A percentile compares a stretch with the other conserved stretches of the same genome.
Evolutionary conservation across 169 alveolate genomes (phyloP).

Genomic region (Babesia sp.): DNA sequence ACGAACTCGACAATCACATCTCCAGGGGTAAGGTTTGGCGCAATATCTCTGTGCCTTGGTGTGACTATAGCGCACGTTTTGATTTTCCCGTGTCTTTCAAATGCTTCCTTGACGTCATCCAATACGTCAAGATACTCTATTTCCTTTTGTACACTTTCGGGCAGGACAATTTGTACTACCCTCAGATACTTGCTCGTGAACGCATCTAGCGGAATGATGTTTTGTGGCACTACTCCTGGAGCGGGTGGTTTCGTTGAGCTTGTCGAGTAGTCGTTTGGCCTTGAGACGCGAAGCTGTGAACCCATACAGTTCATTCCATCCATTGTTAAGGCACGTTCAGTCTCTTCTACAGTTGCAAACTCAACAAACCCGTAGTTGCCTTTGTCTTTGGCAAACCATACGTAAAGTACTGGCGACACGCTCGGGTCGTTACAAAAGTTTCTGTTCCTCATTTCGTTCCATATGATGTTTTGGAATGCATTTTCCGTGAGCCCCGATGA

Average conservation of each 20-base stretch:
- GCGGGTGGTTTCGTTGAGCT: constrained; percentile 52
- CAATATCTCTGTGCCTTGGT: constrained; percentile 64
- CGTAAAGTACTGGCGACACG: constrained; percentile 87
- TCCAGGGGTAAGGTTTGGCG: constrained; percentile 68
- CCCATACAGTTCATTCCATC: constrained; percentile 90
- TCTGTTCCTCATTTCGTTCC: constrained; percentile 87
- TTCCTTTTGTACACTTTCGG: constrained; percentile 59
- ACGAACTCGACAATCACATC: constrained; percentile 75
- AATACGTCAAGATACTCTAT: constrained; percentile 65
- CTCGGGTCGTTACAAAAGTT: constrained; percentile 85
- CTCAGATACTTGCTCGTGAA: constrained; percentile 38
- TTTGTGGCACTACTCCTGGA: background rate
- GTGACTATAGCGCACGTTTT: constrained; percentile 64
- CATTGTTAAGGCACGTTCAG: constrained; percentile 87
- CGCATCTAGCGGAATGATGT: constrained; percentile 25
- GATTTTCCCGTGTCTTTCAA: constrained; percentile 73
- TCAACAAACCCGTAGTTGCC: constrained; percentile 91
- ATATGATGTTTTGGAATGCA: constrained; percentile 84
- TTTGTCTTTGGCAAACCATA: constrained; percentile 91
- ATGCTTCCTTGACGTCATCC: constrained; percentile 76
- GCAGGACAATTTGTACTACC: constrained; percentile 39
- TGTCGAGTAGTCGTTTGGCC: constrained; percentile 89
- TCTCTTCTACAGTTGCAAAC: constrained; percentile 89
- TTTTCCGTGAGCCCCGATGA: constrained; percentile 86
- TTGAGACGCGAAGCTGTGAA: constrained; percentile 84